Conservation (phyloP, 306 rosid genomes). For the cucumber (Cucumis sativus) region Cucumber_9930_V3 NC_026658.2:23807001-23807500, state of each 20-base stretch:
- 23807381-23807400: conserved; percentile 46
- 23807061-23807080: conserved; percentile 43
- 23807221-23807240: conserved; percentile 24
- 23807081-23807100: conserved; percentile 45
- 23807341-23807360: conserved; percentile 93
- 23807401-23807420: conserved; percentile 68
- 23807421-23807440: conserved; percentile 40
- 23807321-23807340: conserved; percentile 25
- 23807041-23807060: conserved; percentile 50
- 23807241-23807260: neutral
- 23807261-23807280: conserved; percentile 26
- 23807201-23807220: conserved; percentile 77
- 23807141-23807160: conserved; percentile 63
- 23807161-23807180: conserved; percentile 24
- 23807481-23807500: neutral
- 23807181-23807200: conserved; percentile 48
- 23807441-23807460: neutral
- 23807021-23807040: conserved; percentile 36
- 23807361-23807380: conserved; percentile 73
- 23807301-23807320: neutral
- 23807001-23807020: conserved; percentile 36
- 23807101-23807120: conserved; percentile 22
- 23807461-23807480: neutral
- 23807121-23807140: conserved; percentile 37
- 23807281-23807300: neutral